Conservation (phyloP, 305 asterid genomes). For the Fraxinus latifolia region DNA sequence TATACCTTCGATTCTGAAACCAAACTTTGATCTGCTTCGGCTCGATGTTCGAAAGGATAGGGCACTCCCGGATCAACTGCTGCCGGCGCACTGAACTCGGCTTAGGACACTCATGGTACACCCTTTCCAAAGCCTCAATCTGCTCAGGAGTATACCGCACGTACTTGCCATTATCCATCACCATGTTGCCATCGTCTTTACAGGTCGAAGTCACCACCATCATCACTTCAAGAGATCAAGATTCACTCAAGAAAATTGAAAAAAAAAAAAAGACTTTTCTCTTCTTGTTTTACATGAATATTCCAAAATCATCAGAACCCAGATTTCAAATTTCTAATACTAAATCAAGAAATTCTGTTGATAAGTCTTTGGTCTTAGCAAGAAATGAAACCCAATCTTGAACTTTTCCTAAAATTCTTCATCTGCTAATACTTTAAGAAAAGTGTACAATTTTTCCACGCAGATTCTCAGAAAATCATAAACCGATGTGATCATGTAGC, state of each 20-base stretch:
- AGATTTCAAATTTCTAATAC: background rate
- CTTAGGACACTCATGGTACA: slow-evolving; percentile 90
- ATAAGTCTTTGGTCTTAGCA: background rate
- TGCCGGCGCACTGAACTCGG: slow-evolving; percentile 91
- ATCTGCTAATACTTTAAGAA: background rate
- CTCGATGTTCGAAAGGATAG: slow-evolving; percentile 87
- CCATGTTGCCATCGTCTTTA: slow-evolving; percentile 64
- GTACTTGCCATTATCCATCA: slow-evolving; percentile 78
- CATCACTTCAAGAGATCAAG: slow-evolving; percentile 50
- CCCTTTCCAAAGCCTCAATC: slow-evolving; percentile 87
- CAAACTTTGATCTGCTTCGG: slow-evolving; percentile 99
- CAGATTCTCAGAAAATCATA: background rate
- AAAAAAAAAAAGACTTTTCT: background rate
- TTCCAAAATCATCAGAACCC: background rate
- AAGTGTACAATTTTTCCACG: background rate
- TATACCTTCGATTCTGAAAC: slow-evolving; percentile 94
- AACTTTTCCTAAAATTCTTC: slow-evolving; percentile 9
- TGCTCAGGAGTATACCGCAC: slow-evolving; percentile 98
- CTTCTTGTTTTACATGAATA: background rate
- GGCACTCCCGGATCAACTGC: slow-evolving; percentile 88
- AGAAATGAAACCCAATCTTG: slow-evolving; percentile 12
- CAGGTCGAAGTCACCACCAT: slow-evolving; percentile 71
- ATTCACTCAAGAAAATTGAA: slow-evolving; percentile 9
- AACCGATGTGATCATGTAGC: background rate
- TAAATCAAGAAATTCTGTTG: background rate